Evolutionary conservation across 371 early-diverging fungal genomes (phyloP), one percentile per base, ranked within the genome.

Genomic region (Circinella minor): DNA sequence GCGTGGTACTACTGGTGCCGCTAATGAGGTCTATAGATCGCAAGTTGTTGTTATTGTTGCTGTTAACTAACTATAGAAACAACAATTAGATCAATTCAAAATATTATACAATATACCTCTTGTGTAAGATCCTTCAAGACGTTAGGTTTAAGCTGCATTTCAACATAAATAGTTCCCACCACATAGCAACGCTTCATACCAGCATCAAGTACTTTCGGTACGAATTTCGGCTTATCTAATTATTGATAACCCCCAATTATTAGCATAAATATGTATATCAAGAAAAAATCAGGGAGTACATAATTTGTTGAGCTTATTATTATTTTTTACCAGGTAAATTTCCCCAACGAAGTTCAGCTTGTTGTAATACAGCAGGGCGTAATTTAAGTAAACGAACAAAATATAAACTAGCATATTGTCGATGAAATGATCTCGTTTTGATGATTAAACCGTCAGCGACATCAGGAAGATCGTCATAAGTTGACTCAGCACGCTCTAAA

Each of bases 331-430:
- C 81, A 47, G 79, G 74, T 15, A 81, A 61, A 9, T 36, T 63
- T 37, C 63, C 75, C 93, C 94, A 93, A 43, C 83, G 83, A 48
- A 65, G 68, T 10, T 73, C 49, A 10, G 92, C 92, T 4, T 80
- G 77, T 13, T 71, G 69, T 10, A 88, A 68, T 6, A 90, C 84
- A 34, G 75, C 61, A 1, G 89, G 86, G 11, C 93, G 83, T 70
- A 95, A 83, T 65, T 82, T 74, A 51, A 74, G 71, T 13, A 96
- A 86, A 9, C 98, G 90, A 59, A 86, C 74, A 77, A 88, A 95
- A 78, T 97, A 97, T 14, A 96, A 72, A 65, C 91, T 89, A 37
- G 96, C 92, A 81, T 91, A 97, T 77, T 97, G 96, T 5, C 62
- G 68, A 55, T 80, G 79, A 77, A 91, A 96, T 17, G 82, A 67